Percentiles rank a stretch among this genome's conserved stretches.
These are phyloP conservation scores for Carex pumila DNA, from an alignment of 176 grass and related monocot species.

Conservation along the genomic window DNA sequence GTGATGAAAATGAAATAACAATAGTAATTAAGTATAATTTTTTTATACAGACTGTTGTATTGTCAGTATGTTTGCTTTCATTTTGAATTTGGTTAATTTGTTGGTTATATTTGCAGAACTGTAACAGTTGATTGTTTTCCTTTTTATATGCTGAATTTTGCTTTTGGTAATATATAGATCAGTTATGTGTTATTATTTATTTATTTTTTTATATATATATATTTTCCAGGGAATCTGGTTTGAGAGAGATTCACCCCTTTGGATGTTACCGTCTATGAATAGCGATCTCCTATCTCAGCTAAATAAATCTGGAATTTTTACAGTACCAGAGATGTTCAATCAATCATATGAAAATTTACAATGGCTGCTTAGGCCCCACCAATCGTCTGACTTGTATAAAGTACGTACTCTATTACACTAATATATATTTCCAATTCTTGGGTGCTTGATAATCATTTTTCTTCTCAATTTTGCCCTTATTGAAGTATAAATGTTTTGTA, in stretches of 20 bases:
- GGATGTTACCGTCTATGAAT: slow-evolving; percentile 93
- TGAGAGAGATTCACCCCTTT: slow-evolving; percentile 75
- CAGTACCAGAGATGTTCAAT: slow-evolving; percentile 45
- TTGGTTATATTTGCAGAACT: background rate
- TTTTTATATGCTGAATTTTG: background rate
- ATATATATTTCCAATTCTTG: background rate
- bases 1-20: background rate
- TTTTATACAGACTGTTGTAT: background rate
- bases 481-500: slow-evolving; percentile 24
- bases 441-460: slow-evolving; percentile 13
- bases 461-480: slow-evolving; percentile 15
- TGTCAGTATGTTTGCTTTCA: background rate
- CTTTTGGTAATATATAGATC: background rate
- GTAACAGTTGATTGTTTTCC: background rate
- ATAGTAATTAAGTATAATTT: background rate
- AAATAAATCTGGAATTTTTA: slow-evolving; percentile 44
- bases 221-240: slow-evolving; percentile 75
- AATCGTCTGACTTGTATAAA: slow-evolving; percentile 55
- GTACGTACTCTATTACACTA: slow-evolving; percentile 26
- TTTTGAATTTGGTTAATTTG: background rate
- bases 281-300: slow-evolving; percentile 63
- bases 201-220: background rate
- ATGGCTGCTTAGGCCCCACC: slow-evolving; percentile 44
- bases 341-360: slow-evolving; percentile 59
- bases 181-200: background rate